Evolutionary conservation across 257 asterid species (phyloP), one percentile per base, ranked within the genome.

Genomic region (Anisodus acutangulus): DNA sequence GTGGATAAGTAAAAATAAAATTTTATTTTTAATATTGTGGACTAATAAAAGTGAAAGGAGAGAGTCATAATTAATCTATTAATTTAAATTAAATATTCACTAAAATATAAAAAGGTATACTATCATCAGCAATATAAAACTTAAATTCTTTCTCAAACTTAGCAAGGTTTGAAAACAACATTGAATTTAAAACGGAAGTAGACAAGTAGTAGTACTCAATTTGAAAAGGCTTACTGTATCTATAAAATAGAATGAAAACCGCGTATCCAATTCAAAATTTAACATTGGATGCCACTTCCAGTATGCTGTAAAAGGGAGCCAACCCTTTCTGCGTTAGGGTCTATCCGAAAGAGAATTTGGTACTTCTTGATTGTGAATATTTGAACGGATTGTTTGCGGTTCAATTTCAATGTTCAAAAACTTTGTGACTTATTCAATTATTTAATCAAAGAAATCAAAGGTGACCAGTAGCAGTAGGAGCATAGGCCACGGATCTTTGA

Each of bases 231-330:
- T 0, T 22, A 22, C 26, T 63, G 4, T 9, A 22, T 63, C 3
- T 0, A 64, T 31, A 64, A 64, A 62, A 3, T 26, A 26, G 19
- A 60, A 2, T 49, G 11, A 41, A 41, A 41, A 41, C 45, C 3
- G 2, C 54, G 54, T 7, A 49, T 49, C 45, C 45, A 41, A 41
- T 62, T 19, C 26, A 62, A 62, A 62, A 70, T 70, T 8, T 3
- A 6, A 70, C 79, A 45, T 71, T 45, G 79, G 79, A 71, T 71
- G 79, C 79, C 79, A 45, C 55, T n/a, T 0, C 58, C 3, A 41
- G 5, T 37, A 26, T 69, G 7, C 54, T 69, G 8, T 15, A 4
- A 45, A 71, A 45, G 5, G 58, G 6, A 9, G 58, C 58, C 79
- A 45, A 41, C 17, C 26, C 26, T 70, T 15, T 70, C 4, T 22